Base-by-base conservation (phyloP, 1,284 basidiomycete species). In the Ganoderma multipileum region DNA sequence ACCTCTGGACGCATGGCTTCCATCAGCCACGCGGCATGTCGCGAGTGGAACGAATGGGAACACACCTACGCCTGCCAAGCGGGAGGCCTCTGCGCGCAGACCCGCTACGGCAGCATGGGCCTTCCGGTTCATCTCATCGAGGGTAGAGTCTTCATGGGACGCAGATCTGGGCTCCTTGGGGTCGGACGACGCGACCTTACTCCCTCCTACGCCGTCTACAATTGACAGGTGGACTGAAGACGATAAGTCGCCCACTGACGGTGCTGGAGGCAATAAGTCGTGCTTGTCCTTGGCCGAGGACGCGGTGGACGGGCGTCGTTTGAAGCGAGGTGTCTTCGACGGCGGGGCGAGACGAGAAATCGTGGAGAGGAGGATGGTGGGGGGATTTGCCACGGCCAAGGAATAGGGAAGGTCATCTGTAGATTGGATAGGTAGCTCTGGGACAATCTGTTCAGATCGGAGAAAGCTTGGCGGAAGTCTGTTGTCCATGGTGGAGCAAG, bases 301-400 rank as follows among this genome's bases (percentile, higher is more conserved):
- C 26, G 78, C 78, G 16, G 88, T 89, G 1, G 87, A 85, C 26
- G 88, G 88, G 69, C 87, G 82, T 50, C 76, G 69, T 18, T 65
- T 62, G 6, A 52, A 8, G 33, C 64, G 57, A 23, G 44, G 12
- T 6, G 67, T 61, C 67, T 69, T 76, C 23, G 65, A 50, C 14
- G 71, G 71, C 12, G 74, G 60, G 16, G 75, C 66, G 47, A 76
- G 70, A 59, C 71, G 74, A 50, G 76, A 71, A 54, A 78, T 68
- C 39, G 71, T 41, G 0, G 76, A 72, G 5, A 77, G 64, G n/a
- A 73, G 42, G 50, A 71, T 61, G 55, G 73, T 67, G 50, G 73
- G 68, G 16, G 71, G 66, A 57, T 71, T 63, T 50, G 73, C 57
- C 30, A 69, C 60, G 38, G 73, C 68, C 39, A 76, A 65, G 18